phyloP scores from a whole-genome alignment of 1,284 basidiomycete genomes.

The Pseudozyma hubeiensis region DNA sequence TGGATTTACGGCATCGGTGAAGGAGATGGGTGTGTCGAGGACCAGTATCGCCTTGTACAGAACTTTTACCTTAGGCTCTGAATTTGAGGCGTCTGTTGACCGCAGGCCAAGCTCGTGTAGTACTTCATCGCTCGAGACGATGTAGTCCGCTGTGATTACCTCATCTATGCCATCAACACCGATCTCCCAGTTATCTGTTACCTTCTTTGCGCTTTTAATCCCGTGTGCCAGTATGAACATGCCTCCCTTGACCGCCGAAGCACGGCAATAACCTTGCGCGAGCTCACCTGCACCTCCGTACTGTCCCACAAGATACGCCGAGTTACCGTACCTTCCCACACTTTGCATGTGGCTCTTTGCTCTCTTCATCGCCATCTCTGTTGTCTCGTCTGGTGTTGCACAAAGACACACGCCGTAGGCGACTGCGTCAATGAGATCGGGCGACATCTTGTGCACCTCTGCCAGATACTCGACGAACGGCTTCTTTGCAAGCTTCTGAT shows the following conservation, averaged over 20 bases:
- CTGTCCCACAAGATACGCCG: conserved; percentile 90
- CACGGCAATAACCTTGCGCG: conserved; percentile 63
- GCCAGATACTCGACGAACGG: conserved; percentile 73
- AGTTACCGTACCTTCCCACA: conserved; percentile 86
- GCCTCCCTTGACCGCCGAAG: conserved; percentile 61
- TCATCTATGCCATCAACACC: conserved; percentile 74
- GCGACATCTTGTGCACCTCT: conserved; percentile 75
- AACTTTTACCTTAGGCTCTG: neutral
- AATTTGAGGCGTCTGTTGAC: too few species aligned
- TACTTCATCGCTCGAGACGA: conserved; percentile 71
- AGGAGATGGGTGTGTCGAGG: conserved; percentile 40
- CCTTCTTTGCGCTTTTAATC: conserved; percentile 15
- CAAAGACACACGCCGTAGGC: conserved; percentile 67
- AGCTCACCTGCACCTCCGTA: conserved; percentile 78
- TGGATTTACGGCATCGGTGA: neutral
- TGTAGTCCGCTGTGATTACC: conserved; percentile 72
- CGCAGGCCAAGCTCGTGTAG: conserved; percentile 56
- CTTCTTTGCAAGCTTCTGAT: conserved; percentile 10
- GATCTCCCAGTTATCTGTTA: conserved; percentile 44
- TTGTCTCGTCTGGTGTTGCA: conserved; percentile 48
- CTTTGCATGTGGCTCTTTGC: conserved; percentile 76
- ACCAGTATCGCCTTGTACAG: conserved; percentile 41
- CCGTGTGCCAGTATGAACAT: conserved; percentile 56
- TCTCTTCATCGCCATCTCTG: conserved; percentile 41
- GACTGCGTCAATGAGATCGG: conserved; percentile 70